phyloP scores from a whole-genome alignment of 192 early-diverging fungal genomes.

The Backusella tarrabulga region DNA sequence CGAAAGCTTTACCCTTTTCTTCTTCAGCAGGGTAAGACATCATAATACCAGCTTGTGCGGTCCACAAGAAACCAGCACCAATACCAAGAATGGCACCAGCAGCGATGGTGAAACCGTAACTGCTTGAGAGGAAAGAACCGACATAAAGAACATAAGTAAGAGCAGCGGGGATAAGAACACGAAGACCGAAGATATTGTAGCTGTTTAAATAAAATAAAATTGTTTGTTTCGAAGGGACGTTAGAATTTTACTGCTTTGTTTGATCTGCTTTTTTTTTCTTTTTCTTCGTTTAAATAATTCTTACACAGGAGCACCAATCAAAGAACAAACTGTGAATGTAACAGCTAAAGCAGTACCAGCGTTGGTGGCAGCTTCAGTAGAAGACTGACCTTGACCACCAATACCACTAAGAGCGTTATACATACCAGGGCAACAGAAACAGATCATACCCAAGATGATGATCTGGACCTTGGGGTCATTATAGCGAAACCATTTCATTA shows the following conservation, averaged over 20 bases:
- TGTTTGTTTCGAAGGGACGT: background rate
- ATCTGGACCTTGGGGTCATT: slow-evolving; percentile 60
- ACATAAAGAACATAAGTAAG: slow-evolving; percentile 74
- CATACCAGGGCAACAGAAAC: slow-evolving; percentile 81
- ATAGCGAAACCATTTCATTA: slow-evolving; percentile 40
- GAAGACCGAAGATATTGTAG: slow-evolving; percentile 77
- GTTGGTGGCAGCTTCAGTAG: slow-evolving; percentile 60
- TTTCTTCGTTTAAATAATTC: background rate
- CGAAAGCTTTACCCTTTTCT: slow-evolving; percentile 81
- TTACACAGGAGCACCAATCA: slow-evolving; percentile 68
- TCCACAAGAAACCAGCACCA: slow-evolving; percentile 79
- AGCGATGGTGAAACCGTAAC: slow-evolving; percentile 63
- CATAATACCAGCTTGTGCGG: slow-evolving; percentile 83
- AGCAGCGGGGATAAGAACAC: slow-evolving; percentile 66
- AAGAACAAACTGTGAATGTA: slow-evolving; percentile 75
- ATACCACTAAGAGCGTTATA: slow-evolving; percentile 61
- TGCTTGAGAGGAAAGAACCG: slow-evolving; percentile 67
- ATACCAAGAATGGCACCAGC: slow-evolving; percentile 81
- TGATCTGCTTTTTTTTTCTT: background rate
- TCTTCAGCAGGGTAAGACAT: slow-evolving; percentile 81
- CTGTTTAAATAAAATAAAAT: background rate
- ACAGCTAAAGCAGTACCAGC: slow-evolving; percentile 78
- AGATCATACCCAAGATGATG: slow-evolving; percentile 65
- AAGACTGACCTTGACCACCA: slow-evolving; percentile 66
- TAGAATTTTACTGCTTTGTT: background rate